These are phyloP conservation scores for Paxillus rubicundulus DNA, from an alignment of 768 basidiomycete genomes.

Conservation along the genomic window DNA sequence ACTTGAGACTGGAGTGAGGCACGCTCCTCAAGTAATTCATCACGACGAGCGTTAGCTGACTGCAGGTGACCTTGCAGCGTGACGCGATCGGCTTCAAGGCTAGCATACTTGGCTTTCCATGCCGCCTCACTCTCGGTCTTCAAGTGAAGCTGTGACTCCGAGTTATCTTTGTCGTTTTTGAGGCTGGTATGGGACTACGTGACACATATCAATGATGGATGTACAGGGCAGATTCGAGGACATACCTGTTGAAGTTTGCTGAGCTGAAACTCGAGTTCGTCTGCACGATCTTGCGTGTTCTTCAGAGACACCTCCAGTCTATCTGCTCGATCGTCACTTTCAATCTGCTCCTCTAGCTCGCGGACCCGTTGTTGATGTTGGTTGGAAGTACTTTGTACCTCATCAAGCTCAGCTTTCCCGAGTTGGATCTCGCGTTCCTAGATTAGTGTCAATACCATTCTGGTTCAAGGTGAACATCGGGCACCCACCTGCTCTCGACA, in stretches of 20 bases:
- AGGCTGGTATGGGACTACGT: slow-evolving; percentile 52
- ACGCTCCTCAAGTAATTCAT: slow-evolving; percentile 48
- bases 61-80: slow-evolving; percentile 43
- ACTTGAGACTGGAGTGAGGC: slow-evolving; percentile 47
- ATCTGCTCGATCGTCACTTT: slow-evolving; percentile 80
- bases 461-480: background rate
- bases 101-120: slow-evolving; percentile 47
- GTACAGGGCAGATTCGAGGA: background rate
- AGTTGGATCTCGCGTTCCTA: slow-evolving; percentile 78
- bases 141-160: slow-evolving; percentile 47
- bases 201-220: background rate
- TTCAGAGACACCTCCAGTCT: slow-evolving; percentile 68
- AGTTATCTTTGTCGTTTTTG: slow-evolving; percentile 58
- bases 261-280: slow-evolving; percentile 80
- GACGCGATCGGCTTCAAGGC: slow-evolving; percentile 42
- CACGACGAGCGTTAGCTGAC: slow-evolving; percentile 44
- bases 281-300: slow-evolving; percentile 77
- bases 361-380: slow-evolving; percentile 56
- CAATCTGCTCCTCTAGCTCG: slow-evolving; percentile 78
- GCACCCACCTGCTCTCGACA: slow-evolving; percentile 31
- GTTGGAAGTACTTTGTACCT: slow-evolving; percentile 52
- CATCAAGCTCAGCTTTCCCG: slow-evolving; percentile 50
- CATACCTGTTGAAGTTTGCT: slow-evolving; percentile 75
- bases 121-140: slow-evolving; percentile 44
- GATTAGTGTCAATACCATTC: background rate